Evolutionary conservation across 2,329 filamentous ascomycete species (phyloP), one percentile per base, ranked within the genome.

Genomic region (Alternaria gaisen): DNA sequence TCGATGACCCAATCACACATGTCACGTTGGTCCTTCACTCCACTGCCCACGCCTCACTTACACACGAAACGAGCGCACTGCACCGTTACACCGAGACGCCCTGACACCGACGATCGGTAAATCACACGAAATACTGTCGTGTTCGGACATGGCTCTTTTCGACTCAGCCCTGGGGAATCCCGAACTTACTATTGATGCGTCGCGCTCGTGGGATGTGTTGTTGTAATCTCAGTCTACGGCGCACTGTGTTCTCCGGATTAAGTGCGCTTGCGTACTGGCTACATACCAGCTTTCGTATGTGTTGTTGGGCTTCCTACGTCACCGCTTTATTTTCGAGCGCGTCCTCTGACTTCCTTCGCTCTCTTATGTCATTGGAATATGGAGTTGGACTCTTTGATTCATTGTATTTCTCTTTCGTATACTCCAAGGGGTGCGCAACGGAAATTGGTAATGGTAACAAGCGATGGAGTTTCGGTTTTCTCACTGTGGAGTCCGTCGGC

Each of bases 381-480:
- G 14, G 18, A 26, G 28, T 20, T 32, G 18, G 40, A 40, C 6
- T 4, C 20, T 14, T 20, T 44, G n/a, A 22, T 22, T 40, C n/a
- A 14, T 34, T 22, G 6, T 24, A n/a, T 50, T n/a, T 50, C 22
- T 50, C 46, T 50, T 50, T 36, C 16, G 34, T 38, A 50, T 50
- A 14, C 14, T 38, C 30, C 30, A 50, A 50, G 12, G 30, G 46
- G 46, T 30, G 32, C 32, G n/a, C n/a, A 50, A 38, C 30, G 46
- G 30, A 18, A 36, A 36, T 10, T 50, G 51, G 51, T 28, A 44
- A 53, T 53, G 26, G 51, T 34, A 44, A 32, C 18, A 43, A 44
- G 40, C 38, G 40, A 53, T 44, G 40, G 51, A 53, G 51, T 22
- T n/a, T 34, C 18, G 40, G 51, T 28, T 44, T n/a, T n/a, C 14